Evolutionary conservation across 2,329 filamentous ascomycete species (phyloP).

Genomic region (Apiospora kogelbergensis): DNA sequence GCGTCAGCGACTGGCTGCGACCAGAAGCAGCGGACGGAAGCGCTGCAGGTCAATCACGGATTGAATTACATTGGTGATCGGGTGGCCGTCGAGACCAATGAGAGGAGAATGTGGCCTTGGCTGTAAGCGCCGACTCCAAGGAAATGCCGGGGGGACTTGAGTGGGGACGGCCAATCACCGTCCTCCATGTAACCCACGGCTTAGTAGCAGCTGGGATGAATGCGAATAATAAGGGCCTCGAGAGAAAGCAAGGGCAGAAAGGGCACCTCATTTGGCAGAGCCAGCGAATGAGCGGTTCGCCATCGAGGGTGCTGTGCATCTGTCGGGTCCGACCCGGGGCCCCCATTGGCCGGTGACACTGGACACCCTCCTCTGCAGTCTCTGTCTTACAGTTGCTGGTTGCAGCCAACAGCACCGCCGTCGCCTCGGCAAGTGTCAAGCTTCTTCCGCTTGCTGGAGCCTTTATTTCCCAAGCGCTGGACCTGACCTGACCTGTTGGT

Average conservation of each 20-base stretch:
- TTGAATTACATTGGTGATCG: slow-evolving; percentile 2
- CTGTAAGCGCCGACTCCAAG: slow-evolving; percentile 10
- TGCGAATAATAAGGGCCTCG: neutral
- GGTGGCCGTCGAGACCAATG: slow-evolving; percentile 3
- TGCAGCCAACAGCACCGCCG: neutral
- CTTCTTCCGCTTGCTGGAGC: neutral
- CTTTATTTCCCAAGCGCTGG: neutral
- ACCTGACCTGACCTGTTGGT: neutral
- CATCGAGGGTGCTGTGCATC: neutral
- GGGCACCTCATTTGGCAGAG: neutral
- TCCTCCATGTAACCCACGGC: neutral
- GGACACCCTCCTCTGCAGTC: neutral
- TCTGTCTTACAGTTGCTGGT: neutral
- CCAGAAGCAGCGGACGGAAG: neutral
- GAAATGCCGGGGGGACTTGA: neutral
- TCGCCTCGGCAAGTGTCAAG: neutral
- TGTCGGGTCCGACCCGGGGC: neutral
- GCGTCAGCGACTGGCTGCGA: neutral
- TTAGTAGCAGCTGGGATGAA: neutral
- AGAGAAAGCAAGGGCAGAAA: neutral
- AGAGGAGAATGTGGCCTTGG: neutral
- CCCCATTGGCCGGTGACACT: neutral
- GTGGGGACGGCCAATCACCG: neutral
- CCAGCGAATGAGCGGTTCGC: neutral
- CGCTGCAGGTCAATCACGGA: slow-evolving; percentile 10